Percentiles rank a stretch among this genome's conserved stretches.
phyloP scores from a whole-genome alignment of 306 rosid genomes.

The Cicer chorassanicum region DNA sequence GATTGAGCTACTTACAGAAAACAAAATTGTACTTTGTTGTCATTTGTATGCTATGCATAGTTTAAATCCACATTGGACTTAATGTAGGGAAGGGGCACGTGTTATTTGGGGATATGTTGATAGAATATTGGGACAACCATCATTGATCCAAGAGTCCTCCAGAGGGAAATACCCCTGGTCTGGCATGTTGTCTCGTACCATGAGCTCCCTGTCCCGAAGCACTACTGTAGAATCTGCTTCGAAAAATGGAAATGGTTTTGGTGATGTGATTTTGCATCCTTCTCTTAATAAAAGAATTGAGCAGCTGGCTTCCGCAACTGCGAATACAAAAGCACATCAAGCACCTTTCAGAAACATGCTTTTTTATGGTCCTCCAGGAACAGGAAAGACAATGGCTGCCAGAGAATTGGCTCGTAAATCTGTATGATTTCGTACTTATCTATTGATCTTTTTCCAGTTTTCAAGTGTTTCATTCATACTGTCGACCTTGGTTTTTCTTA shows the following conservation, averaged over 20 bases:
- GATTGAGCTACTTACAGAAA: background rate
- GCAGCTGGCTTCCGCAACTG: conserved; percentile 89
- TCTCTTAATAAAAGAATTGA: conserved; percentile 82
- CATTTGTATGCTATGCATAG: conserved; percentile 36
- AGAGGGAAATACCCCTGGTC: conserved; percentile 98
- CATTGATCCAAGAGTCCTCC: conserved; percentile 92
- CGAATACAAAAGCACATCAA: conserved; percentile 93
- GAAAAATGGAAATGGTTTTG: conserved; percentile 72
- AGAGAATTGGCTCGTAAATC: conserved; percentile 94
- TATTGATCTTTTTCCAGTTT: conserved; percentile 36
- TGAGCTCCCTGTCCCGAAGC: conserved; percentile 53
- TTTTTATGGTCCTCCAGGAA: conserved; percentile 99
- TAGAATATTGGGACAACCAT: conserved; percentile 97
- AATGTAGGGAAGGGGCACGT: conserved; percentile 91
- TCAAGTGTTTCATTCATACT: background rate
- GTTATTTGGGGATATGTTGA: conserved; percentile 99
- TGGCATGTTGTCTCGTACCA: conserved; percentile 68
- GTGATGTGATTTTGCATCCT: conserved; percentile 92
- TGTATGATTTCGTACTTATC: conserved; percentile 56
- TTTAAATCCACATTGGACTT: conserved; percentile 21
- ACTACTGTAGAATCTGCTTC: conserved; percentile 50
- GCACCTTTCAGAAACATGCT: conserved; percentile 98
- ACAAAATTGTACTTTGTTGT: background rate
- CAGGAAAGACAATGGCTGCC: conserved; percentile 99
- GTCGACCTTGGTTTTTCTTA: conserved; percentile 4